These are phyloP conservation scores for Coffea eugenioides DNA, from an alignment of 257 asterid genomes.

Conservation along the genomic window DNA sequence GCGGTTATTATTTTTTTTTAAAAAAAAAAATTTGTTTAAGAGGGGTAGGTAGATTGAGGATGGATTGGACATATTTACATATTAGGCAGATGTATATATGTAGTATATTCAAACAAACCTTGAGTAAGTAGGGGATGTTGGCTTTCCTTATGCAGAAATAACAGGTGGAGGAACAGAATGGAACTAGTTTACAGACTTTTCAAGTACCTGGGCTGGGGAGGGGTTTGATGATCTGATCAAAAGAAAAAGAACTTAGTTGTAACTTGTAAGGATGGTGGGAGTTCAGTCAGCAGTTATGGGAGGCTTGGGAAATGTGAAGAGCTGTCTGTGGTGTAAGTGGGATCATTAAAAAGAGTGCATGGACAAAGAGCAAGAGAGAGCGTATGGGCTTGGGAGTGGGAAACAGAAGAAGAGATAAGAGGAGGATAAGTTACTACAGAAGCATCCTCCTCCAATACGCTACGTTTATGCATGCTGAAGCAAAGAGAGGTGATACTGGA, in stretches of 20 bases:
- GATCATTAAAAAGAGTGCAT: slow-evolving; percentile 46
- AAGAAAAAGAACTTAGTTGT: slow-evolving; percentile 17
- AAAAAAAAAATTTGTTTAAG: no score
- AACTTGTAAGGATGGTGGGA: slow-evolving; percentile 19
- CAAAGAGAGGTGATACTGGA: background rate
- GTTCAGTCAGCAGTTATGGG: slow-evolving; percentile 26
- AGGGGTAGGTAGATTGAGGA: background rate
- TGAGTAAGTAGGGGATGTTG: slow-evolving; percentile 3
- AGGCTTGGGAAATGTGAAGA: slow-evolving; percentile 40
- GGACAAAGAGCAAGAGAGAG: slow-evolving; percentile 29
- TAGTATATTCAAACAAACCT: background rate
- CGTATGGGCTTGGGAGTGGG: slow-evolving; percentile 29
- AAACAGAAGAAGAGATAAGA: slow-evolving; percentile 26
- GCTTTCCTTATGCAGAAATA: slow-evolving; percentile 1
- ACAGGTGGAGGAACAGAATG: slow-evolving; percentile 2
- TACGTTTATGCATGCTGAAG: slow-evolving; percentile 5
- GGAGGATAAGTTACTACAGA: slow-evolving; percentile 7
- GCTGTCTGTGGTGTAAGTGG: slow-evolving; percentile 19
- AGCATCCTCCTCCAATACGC: slow-evolving; percentile 15
- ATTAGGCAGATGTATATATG: background rate
- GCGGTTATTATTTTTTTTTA: no score
- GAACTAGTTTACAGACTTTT: slow-evolving; percentile 10
- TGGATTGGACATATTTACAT: background rate
- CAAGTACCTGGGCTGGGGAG: background rate
- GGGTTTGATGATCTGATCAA: slow-evolving; percentile 9